phyloP scores from a whole-genome alignment of 805 yeast genomes.

The Wickerhamiella alocasiicola region DNA sequence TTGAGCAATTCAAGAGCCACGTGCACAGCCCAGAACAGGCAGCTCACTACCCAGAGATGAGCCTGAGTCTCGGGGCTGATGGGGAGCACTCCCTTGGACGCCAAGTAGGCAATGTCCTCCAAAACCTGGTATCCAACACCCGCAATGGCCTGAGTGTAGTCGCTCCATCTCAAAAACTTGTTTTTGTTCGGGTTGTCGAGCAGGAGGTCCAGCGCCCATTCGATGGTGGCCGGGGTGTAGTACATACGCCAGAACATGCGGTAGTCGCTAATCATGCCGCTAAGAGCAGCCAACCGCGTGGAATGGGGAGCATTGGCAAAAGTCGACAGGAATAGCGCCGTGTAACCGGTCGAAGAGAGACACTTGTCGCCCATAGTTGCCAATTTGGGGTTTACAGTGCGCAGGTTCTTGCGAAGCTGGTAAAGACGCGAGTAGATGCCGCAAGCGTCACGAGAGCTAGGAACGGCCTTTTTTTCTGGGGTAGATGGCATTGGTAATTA shows the following conservation, averaged over 20 bases:
- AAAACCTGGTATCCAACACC: slow-evolving; percentile 30
- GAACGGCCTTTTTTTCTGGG: too few species aligned
- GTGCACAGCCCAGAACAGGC: slow-evolving; percentile 31
- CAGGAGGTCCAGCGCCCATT: slow-evolving; percentile 28
- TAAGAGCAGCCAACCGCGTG: slow-evolving; percentile 11
- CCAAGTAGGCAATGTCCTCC: slow-evolving; percentile 32
- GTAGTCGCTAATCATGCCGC: slow-evolving; percentile 18
- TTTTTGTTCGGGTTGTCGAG: slow-evolving; percentile 25
- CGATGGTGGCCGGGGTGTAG: slow-evolving; percentile 27
- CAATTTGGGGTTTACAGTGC: slow-evolving; percentile 14
- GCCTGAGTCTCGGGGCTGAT: slow-evolving; percentile 22
- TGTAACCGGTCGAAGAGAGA: slow-evolving; percentile 24
- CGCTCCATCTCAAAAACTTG: slow-evolving; percentile 22
- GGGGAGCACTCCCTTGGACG: slow-evolving; percentile 27
- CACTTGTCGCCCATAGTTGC: slow-evolving; percentile 17
- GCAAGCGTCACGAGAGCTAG: too few species aligned
- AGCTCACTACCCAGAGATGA: slow-evolving; percentile 28
- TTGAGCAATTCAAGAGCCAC: slow-evolving; percentile 28
- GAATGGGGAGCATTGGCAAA: slow-evolving; percentile 13
- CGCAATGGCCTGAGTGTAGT: slow-evolving; percentile 28
- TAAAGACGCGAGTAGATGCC: slow-evolving; percentile 15
- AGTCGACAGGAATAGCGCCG: slow-evolving; percentile 19
- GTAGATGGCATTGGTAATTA: too few species aligned
- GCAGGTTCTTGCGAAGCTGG: slow-evolving; percentile 10
- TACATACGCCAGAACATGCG: slow-evolving; percentile 31